These are phyloP conservation scores for Teunomyces pallodes DNA, from an alignment of 805 yeast species.

Conservation along the genomic window DNA sequence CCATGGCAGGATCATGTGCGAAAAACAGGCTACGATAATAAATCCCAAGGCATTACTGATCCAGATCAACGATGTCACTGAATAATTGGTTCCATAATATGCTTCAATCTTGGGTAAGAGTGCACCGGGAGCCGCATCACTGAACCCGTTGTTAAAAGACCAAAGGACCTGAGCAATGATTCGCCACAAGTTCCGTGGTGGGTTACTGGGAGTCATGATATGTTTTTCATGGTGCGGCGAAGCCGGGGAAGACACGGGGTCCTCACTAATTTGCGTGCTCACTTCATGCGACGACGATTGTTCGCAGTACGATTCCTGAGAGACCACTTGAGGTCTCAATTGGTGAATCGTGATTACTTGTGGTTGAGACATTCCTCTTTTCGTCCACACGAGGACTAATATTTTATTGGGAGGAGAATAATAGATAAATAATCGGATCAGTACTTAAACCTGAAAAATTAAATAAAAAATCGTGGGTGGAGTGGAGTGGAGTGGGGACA, in stretches of 20 bases:
- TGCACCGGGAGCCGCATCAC: conserved; percentile 62
- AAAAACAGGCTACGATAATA: conserved; percentile 47
- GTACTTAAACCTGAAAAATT: background rate
- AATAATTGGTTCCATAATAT: conserved; percentile 46
- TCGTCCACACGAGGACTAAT: background rate
- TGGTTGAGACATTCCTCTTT: background rate
- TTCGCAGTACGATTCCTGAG: background rate
- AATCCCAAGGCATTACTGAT: conserved; percentile 56
- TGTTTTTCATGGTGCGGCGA: background rate
- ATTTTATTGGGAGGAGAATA: background rate
- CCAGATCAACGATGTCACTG: conserved; percentile 59
- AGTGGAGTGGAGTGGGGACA: too few relatives aligned
- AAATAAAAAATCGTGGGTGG: too few relatives aligned
- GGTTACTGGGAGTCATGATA: conserved; percentile 40
- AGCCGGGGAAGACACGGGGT: background rate
- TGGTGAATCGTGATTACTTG: background rate
- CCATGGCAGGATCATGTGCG: conserved; percentile 41
- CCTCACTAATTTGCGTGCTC: background rate
- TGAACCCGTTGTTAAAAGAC: conserved; percentile 42
- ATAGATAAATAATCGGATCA: too few relatives aligned
- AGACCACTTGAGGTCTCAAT: background rate
- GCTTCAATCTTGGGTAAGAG: conserved; percentile 53
- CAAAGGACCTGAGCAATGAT: conserved; percentile 39
- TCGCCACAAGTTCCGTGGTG: conserved; percentile 44
- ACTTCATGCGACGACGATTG: background rate